These are phyloP conservation scores for Beta macrorhiza DNA, from an alignment of 179 eudicot genomes.

Conservation along the genomic window DNA sequence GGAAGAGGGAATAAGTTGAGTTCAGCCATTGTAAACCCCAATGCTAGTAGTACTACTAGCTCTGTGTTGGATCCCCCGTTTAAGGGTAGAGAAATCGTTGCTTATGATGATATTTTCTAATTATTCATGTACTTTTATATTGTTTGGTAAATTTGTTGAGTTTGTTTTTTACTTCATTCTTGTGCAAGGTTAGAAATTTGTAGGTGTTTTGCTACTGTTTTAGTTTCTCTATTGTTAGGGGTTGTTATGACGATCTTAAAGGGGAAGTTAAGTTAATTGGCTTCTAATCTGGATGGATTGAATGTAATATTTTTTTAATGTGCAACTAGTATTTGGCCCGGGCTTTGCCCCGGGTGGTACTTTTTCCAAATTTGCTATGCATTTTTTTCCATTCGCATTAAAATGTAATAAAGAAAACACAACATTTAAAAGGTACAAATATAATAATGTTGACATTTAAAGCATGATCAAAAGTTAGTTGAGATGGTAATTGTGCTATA, in stretches of 20 bases:
- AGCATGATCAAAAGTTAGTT: no score
- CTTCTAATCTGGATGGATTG: no score
- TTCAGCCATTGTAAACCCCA: slow-evolving; percentile 67
- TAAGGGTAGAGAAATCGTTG: slow-evolving; percentile 69
- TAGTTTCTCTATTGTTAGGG: neutral
- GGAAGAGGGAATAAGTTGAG: slow-evolving; percentile 71
- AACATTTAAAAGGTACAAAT: no score
- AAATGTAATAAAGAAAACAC: no score
- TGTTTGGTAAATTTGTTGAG: neutral
- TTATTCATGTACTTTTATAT: neutral
- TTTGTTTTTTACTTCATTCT: neutral
- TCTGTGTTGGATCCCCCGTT: slow-evolving; percentile 40
- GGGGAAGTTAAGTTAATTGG: no score
- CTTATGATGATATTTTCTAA: slow-evolving; percentile 82
- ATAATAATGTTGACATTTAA: no score
- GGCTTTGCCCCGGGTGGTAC: no score
- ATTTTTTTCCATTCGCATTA: no score
- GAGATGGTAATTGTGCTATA: no score
- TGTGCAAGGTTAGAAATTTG: neutral
- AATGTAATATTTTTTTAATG: no score
- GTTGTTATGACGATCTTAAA: neutral
- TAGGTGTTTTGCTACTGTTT: neutral
- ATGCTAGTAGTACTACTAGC: slow-evolving; percentile 27
- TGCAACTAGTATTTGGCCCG: no score
- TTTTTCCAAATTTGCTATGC: no score